phyloP scores from a whole-genome alignment of 768 basidiomycete species.

The Tulasnella sp. region DNA sequence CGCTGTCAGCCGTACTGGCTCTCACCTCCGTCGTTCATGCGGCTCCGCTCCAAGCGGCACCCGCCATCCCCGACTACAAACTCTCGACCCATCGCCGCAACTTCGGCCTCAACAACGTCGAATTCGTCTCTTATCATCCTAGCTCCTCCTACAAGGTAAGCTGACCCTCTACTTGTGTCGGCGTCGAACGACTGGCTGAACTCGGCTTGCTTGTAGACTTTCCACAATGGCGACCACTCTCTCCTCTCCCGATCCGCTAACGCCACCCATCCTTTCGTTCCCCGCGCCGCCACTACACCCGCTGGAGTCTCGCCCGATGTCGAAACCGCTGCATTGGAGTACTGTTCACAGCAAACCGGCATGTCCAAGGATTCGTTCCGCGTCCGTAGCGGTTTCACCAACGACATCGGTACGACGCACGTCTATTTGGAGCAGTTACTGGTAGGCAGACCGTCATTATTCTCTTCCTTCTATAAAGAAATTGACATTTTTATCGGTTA shows the following conservation, averaged over 20 bases:
- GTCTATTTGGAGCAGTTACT: neutral
- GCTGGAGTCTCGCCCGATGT: neutral
- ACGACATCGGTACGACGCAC: neutral
- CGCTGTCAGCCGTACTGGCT: neutral
- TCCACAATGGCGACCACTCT: neutral
- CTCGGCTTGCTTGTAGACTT: neutral
- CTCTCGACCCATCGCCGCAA: neutral
- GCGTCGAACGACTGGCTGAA: neutral
- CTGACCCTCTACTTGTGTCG: no score
- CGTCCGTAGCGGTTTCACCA: neutral
- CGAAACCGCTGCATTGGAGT: neutral
- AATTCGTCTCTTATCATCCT: neutral
- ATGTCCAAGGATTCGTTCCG: neutral
- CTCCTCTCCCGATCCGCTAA: neutral
- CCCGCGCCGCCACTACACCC: neutral
- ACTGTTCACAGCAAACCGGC: neutral
- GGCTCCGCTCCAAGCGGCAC: neutral
- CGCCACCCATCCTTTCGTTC: neutral
- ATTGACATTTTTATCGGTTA: neutral
- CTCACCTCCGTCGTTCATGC: neutral
- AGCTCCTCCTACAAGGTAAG: neutral
- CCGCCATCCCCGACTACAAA: neutral
- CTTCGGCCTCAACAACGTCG: neutral
- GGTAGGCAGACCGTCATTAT: neutral
- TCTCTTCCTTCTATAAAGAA: neutral